A percentile compares a stretch with the other conserved stretches of the same genome.
Conservation (phyloP, 208 protist species). For the Leishmania tropica region DNA sequence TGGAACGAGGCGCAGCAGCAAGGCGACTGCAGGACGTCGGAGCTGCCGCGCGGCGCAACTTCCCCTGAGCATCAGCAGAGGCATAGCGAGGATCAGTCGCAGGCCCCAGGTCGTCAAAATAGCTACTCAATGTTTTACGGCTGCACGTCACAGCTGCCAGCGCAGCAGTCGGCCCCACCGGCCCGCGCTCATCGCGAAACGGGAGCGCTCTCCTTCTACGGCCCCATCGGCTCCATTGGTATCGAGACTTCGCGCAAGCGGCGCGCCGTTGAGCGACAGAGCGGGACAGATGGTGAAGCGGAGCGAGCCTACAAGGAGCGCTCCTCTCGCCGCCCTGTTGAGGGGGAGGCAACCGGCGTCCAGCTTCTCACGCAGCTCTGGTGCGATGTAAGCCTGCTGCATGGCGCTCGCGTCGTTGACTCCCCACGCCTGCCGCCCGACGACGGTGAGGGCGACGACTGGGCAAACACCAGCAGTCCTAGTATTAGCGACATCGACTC, state of each 20-base stretch:
- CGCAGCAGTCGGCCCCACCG: not conserved
- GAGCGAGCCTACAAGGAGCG: conserved; percentile 34
- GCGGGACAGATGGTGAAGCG: conserved; percentile 27
- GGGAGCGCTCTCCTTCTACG: conserved; percentile 32
- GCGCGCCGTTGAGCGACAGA: conserved; percentile 22
- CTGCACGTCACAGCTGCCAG: conserved; percentile 12
- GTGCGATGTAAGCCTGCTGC: conserved; percentile 41
- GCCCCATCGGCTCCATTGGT: conserved; percentile 41
- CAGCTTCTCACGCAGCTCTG: conserved; percentile 37
- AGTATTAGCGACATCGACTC: not conserved
- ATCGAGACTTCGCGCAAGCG: conserved; percentile 36
- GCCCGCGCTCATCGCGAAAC: not conserved
- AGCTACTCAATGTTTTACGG: conserved; percentile 15
- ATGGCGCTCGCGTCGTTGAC: conserved; percentile 19
- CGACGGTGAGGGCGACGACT: conserved; percentile 12
- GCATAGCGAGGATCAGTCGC: not conserved
- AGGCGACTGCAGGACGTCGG: not conserved
- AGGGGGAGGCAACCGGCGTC: conserved; percentile 5
- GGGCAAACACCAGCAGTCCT: not conserved
- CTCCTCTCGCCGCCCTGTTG: conserved; percentile 6
- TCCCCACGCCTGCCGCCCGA: conserved; percentile 20
- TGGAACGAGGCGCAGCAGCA: not conserved
- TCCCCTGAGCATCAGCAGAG: not conserved
- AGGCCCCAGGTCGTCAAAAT: not conserved
- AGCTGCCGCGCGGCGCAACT: not conserved